A percentile compares a stretch with the other conserved stretches of the same genome.
Conservation (phyloP, 225 moss, liverwort and hornwort species). For the Neckera pumila region DNA sequence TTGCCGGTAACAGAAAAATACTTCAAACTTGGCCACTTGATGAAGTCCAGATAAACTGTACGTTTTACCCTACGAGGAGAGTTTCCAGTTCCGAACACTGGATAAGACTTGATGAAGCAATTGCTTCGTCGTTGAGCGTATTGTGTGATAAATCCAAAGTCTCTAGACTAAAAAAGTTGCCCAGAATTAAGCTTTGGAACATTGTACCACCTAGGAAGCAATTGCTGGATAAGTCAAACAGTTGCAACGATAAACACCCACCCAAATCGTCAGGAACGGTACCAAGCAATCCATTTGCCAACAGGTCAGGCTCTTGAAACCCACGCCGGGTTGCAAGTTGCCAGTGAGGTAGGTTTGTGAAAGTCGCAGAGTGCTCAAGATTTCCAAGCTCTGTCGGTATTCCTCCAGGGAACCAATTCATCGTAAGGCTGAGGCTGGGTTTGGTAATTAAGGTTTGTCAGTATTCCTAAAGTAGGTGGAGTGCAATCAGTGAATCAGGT, state of each 20-base stretch:
- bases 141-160: neutral
- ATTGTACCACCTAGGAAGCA: neutral
- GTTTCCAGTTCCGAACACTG: neutral
- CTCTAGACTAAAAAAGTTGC: neutral
- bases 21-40: neutral
- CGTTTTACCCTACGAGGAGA: neutral
- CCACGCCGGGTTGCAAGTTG: neutral
- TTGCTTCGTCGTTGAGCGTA: neutral
- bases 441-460: neutral
- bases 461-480: neutral
- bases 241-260: neutral
- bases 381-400: neutral
- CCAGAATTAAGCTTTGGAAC: neutral
- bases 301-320: neutral
- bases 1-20: neutral
- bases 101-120: neutral
- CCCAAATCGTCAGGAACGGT: neutral
- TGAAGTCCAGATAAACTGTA: neutral
- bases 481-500: neutral
- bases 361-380: neutral
- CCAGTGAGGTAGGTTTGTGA: neutral
- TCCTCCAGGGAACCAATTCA: neutral
- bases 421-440: neutral
- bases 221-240: neutral
- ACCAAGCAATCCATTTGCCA: neutral